These are phyloP conservation scores for Silene noctiflora DNA, from an alignment of 179 eudicot genomes.

Conservation along the genomic window DNA sequence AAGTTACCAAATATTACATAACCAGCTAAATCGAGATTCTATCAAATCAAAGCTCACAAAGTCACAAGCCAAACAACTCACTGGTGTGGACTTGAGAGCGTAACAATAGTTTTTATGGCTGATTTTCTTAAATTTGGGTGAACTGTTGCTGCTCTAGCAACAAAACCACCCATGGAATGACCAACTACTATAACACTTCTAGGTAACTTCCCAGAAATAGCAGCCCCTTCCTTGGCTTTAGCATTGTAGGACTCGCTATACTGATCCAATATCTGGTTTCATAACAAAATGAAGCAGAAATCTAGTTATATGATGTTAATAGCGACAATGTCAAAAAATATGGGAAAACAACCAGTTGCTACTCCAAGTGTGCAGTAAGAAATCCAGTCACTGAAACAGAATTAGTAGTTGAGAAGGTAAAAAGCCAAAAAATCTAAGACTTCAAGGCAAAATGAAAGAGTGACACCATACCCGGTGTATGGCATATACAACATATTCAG, in stretches of 20 bases:
- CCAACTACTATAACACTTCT: constrained; percentile 88
- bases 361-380: not conserved
- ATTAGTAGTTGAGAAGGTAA: not conserved
- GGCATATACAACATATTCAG: constrained; percentile 94
- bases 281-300: constrained; percentile 16
- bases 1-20: constrained; percentile 25
- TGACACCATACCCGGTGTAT: constrained; percentile 80
- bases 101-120: constrained; percentile 84
- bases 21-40: not conserved
- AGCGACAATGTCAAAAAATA: not conserved
- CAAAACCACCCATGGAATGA: constrained; percentile 99
- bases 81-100: constrained; percentile 98
- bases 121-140: constrained; percentile 74
- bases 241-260: constrained; percentile 79
- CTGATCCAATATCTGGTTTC: constrained; percentile 73
- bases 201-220: constrained; percentile 53
- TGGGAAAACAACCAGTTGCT: not conserved
- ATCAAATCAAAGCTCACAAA: constrained; percentile 16
- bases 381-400: not conserved
- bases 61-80: constrained; percentile 35
- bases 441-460: constrained; percentile 6
- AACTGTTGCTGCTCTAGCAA: constrained; percentile 91
- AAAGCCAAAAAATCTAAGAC: too few relatives aligned
- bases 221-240: constrained; percentile 66
- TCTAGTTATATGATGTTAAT: constrained; percentile 16